Conservation (phyloP, 495 filamentous ascomycete species). For the Trichodelitschia bisporula region DNA sequence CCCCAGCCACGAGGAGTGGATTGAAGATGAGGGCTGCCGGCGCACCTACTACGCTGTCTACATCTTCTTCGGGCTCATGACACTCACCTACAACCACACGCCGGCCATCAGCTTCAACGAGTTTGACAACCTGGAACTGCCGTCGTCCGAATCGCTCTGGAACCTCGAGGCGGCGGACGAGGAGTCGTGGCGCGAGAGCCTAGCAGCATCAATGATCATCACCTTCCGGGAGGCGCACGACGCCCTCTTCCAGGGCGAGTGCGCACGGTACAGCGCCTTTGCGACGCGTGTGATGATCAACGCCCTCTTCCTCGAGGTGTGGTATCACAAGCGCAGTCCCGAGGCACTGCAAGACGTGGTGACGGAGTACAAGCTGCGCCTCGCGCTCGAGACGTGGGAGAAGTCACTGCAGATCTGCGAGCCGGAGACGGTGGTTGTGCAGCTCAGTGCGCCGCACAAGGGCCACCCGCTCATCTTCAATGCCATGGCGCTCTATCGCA, state of each 20-base stretch:
- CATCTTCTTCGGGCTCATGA: constrained; percentile 94
- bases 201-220: constrained; percentile 41
- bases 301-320: constrained; percentile 91
- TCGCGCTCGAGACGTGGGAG: constrained; percentile 95
- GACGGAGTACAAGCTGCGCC: constrained; percentile 90
- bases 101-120: constrained; percentile 95
- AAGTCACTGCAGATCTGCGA: constrained; percentile 85
- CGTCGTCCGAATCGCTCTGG: constrained; percentile 88
- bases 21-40: constrained; percentile 87
- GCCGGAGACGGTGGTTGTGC: constrained; percentile 71
- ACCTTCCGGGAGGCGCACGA: constrained; percentile 89
- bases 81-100: constrained; percentile 91
- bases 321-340: constrained; percentile 94
- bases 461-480: constrained; percentile 98
- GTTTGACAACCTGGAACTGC: constrained; percentile 78
- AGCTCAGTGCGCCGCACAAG: constrained; percentile 83
- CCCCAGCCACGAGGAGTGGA: constrained; percentile 74
- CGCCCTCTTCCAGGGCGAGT: constrained; percentile 79
- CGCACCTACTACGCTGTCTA: constrained; percentile 98
- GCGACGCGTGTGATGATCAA: constrained; percentile 98
- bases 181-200: constrained; percentile 53
- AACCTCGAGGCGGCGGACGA: constrained; percentile 65
- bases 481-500: constrained; percentile 90
- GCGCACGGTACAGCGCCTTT: constrained; percentile 85
- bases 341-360: constrained; percentile 91